Evolutionary conservation across 1,284 basidiomycete species (phyloP).

Genomic region (Malassezia cuniculi): DNA sequence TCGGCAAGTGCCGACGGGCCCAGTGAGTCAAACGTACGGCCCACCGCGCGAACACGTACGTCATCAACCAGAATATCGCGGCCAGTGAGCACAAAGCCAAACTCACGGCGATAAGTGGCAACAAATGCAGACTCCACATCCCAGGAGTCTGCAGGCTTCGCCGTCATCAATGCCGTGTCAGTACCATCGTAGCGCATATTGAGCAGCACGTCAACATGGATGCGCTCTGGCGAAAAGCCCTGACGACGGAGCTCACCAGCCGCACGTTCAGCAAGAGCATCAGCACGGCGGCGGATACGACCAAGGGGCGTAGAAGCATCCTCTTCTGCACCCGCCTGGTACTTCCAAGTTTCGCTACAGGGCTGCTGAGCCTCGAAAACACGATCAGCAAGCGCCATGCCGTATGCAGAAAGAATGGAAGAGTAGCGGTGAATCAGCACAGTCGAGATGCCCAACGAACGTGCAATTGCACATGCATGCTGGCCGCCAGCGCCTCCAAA

Average conservation of each 20-base stretch:
- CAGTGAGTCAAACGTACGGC: conserved; percentile 73
- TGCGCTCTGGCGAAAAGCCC: conserved; percentile 61
- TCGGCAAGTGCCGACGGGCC: conserved; percentile 69
- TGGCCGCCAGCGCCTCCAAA: conserved; percentile 88
- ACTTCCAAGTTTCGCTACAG: conserved; percentile 55
- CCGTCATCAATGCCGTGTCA: conserved; percentile 78
- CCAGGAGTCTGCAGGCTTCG: conserved; percentile 52
- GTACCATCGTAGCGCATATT: conserved; percentile 55
- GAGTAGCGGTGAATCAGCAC: conserved; percentile 75
- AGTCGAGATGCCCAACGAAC: conserved; percentile 64
- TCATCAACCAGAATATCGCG: conserved; percentile 74
- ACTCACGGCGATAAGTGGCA: conserved; percentile 48
- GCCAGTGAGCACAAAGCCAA: conserved; percentile 75
- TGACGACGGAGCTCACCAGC: conserved; percentile 58
- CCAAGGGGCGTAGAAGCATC: background rate
- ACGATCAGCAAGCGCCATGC: conserved; percentile 74
- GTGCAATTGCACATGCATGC: conserved; percentile 77
- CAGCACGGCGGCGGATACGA: conserved; percentile 41
- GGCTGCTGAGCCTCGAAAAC: conserved; percentile 66
- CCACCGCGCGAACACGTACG: conserved; percentile 65
- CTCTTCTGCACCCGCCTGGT: conserved; percentile 2
- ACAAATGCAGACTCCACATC: conserved; percentile 70
- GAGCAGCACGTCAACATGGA: conserved; percentile 65
- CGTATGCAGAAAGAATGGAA: conserved; percentile 77
- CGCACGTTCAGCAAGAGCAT: conserved; percentile 52